Evolutionary conservation across 1,139 yeast genomes (phyloP).

Genomic region (Candida pseudoviswanathii): DNA sequence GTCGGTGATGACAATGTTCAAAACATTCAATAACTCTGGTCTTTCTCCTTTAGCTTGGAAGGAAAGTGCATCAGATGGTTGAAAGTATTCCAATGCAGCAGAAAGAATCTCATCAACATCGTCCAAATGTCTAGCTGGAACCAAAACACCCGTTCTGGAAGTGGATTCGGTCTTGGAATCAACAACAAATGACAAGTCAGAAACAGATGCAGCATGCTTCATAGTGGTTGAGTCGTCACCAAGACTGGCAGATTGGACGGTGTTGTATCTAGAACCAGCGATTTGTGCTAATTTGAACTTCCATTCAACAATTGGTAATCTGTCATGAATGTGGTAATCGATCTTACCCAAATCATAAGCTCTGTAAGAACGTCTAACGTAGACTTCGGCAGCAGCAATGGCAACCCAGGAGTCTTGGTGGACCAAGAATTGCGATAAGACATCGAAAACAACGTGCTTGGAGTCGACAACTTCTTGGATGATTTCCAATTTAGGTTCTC

Average conservation of each 20-base stretch:
- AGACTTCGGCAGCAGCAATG: conserved; percentile 95
- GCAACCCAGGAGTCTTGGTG: conserved; percentile 87
- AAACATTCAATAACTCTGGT: conserved; percentile 66
- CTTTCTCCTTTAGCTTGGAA: conserved; percentile 42
- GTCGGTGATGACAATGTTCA: conserved; percentile 74
- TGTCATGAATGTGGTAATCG: conserved; percentile 59
- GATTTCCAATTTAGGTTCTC: conserved; percentile 78
- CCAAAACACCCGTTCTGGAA: conserved; percentile 82
- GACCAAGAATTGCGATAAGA: conserved; percentile 84
- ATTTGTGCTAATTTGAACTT: conserved; percentile 73
- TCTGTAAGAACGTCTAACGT: conserved; percentile 94
- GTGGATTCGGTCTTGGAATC: conserved; percentile 58
- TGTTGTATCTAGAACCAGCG: conserved; percentile 65
- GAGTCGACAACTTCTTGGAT: conserved; percentile 94
- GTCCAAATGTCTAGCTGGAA: conserved; percentile 81
- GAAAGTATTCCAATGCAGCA: conserved; percentile 74
- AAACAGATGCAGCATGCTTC: conserved; percentile 89
- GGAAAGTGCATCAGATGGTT: conserved; percentile 45
- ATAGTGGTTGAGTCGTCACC: conserved; percentile 38
- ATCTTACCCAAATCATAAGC: conserved; percentile 88
- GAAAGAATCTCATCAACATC: conserved; percentile 83
- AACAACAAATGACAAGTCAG: conserved; percentile 85
- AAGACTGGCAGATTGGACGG: conserved; percentile 50
- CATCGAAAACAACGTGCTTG: conserved; percentile 94
- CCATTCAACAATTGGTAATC: conserved; percentile 80